phyloP scores from a whole-genome alignment of 2,329 filamentous ascomycete genomes.

The Helotiales sp. region DNA sequence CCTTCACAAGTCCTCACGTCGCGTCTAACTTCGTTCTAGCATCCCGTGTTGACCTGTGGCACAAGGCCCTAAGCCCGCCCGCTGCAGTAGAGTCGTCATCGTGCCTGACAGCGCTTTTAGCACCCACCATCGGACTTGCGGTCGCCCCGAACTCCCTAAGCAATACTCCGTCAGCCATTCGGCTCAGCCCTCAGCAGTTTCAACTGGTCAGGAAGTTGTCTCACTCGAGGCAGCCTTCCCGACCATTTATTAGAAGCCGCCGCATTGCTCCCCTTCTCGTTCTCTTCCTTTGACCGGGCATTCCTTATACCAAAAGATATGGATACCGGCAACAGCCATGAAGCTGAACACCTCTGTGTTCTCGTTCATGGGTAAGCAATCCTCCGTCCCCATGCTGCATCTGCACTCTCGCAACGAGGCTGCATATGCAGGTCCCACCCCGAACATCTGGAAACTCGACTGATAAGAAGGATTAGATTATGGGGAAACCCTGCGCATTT shows the following conservation, averaged over 20 bases:
- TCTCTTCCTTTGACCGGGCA: constrained; percentile 38
- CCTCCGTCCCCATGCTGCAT: no score
- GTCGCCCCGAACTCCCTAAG: background rate
- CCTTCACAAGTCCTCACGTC: background rate
- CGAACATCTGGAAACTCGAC: background rate
- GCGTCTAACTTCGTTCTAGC: background rate
- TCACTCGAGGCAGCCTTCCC: constrained; percentile 39
- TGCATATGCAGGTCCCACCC: background rate
- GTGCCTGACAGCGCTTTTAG: background rate
- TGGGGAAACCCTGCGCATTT: constrained; percentile 82
- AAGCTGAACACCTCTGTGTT: constrained; percentile 72
- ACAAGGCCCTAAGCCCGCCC: background rate
- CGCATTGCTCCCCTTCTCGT: constrained; percentile 36
- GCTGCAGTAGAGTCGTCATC: constrained; percentile 6
- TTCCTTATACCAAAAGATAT: constrained; percentile 39
- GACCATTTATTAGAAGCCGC: constrained; percentile 30
- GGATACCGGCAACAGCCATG: constrained; percentile 50
- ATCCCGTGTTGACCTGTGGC: background rate
- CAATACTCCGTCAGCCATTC: background rate
- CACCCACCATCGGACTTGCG: background rate
- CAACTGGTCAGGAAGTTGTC: constrained; percentile 37
- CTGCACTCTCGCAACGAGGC: background rate
- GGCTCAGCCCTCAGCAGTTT: background rate
- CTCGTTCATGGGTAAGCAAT: constrained; percentile 63
- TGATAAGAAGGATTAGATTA: constrained; percentile 47